Base-by-base conservation (phyloP, 2,329 filamentous ascomycete genomes). In the Coniochaeta sp. region DNA sequence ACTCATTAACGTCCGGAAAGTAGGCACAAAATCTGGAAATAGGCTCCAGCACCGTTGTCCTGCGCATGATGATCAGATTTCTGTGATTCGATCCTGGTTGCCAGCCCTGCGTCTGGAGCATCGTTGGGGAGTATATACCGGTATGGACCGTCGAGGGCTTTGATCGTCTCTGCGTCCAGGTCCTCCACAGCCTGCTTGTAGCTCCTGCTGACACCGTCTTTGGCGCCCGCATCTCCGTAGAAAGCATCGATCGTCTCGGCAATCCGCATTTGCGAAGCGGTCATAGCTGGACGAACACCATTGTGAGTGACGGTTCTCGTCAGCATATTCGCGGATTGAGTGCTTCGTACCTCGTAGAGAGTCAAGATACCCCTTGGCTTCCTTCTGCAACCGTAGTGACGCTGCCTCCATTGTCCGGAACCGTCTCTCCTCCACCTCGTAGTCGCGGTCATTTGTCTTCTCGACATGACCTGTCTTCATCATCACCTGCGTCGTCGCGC, bases 381-480 rank as follows among this genome's bases (percentile, higher is more conserved):
- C 95, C 74, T 97, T 98, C 72, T 98, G 95, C 70, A 99, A 79
- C 67, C 93, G 88, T 69, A 91, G 86, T 33, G 93, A 91, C 17
- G 96, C 95, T 6, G 93, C 88, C 76, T 99, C 95, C 91, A 99
- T 97, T 4, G 93, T 97, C 67, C 91, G 89, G 80, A 96, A 99
- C 66, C 95, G 92, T 73, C 90, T 87, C 76, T 96, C 91, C 76
- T 99, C 96, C 59, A 98, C 93, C 77, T 98, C 95, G 76, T 98
- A 99, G 74, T 98, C 95, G 67, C 96, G 91, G 78, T 99, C 95
- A 74, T 93, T 97, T 28, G 95, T 99, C 79, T 95, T 93, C 78
- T 99, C 95, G 69, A 99, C 96, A 80, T 98, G 95, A 90, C 88
- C 91, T 61, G 93, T 96, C 84, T 99, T 99, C 93, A 99, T 98